These are phyloP conservation scores for Cladorrhinum sp. DNA, from an alignment of 2,329 filamentous ascomycete genomes.

Conservation along the genomic window DNA sequence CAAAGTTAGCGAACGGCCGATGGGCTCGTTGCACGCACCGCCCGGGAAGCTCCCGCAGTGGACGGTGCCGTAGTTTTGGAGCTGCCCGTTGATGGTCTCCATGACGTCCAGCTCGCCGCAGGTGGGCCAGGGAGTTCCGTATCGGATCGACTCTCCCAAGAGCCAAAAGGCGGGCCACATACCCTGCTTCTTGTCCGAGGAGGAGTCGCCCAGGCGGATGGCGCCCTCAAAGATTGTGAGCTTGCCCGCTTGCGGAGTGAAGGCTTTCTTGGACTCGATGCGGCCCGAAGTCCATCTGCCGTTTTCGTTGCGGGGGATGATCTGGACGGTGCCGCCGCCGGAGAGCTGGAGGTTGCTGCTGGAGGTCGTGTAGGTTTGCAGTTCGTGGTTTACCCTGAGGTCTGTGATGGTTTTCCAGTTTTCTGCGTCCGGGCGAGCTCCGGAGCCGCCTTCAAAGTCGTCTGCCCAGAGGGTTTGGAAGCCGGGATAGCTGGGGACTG, in stretches of 20 bases:
- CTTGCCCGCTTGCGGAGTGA: slow-evolving; percentile 41
- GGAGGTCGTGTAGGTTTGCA: slow-evolving; percentile 47
- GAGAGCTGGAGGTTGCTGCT: slow-evolving; percentile 49
- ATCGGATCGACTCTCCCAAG: slow-evolving; percentile 45
- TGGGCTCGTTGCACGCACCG: slow-evolving; percentile 48
- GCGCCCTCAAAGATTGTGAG: slow-evolving; percentile 43
- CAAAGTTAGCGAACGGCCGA: slow-evolving; percentile 37
- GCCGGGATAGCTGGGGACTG: slow-evolving; percentile 39
- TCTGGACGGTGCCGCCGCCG: slow-evolving; percentile 48
- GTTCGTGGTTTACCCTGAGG: slow-evolving; percentile 50
- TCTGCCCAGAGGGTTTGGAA: slow-evolving; percentile 43
- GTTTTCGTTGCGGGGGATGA: slow-evolving; percentile 43
- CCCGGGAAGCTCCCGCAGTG: slow-evolving; percentile 46
- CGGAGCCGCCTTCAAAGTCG: slow-evolving; percentile 39
- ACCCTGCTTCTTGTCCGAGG: slow-evolving; percentile 41
- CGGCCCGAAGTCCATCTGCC: slow-evolving; percentile 48
- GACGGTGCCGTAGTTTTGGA: slow-evolving; percentile 45
- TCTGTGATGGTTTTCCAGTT: slow-evolving; percentile 42
- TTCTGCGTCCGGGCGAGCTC: slow-evolving; percentile 33
- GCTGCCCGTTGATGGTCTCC: slow-evolving; percentile 46
- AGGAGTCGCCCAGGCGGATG: slow-evolving; percentile 44
- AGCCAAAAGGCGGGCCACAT: slow-evolving; percentile 56
- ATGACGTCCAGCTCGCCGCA: slow-evolving; percentile 53
- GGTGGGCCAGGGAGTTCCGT: slow-evolving; percentile 45
- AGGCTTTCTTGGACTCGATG: slow-evolving; percentile 46